phyloP scores from a whole-genome alignment of 768 basidiomycete genomes.

The Leccinellum luteum region DNA sequence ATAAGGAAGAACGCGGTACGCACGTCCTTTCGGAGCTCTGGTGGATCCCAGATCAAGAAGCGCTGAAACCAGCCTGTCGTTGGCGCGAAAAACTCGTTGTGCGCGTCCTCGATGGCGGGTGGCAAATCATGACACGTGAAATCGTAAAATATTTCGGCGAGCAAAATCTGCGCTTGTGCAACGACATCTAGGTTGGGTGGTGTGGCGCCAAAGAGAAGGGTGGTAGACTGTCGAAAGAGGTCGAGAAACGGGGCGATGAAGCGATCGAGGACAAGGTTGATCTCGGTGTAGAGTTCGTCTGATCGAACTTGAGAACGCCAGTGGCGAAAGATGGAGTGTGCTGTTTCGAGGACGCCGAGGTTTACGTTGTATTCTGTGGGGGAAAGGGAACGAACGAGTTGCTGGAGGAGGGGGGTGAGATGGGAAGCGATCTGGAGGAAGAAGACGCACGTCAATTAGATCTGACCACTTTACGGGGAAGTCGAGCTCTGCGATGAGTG shows the following conservation, averaged over 20 bases:
- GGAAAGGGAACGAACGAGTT: constrained; percentile 85
- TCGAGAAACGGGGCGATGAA: constrained; percentile 84
- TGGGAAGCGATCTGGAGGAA: constrained; percentile 1
- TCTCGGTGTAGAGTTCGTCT: constrained; percentile 82
- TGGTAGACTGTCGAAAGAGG: constrained; percentile 70
- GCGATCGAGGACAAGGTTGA: constrained; percentile 83
- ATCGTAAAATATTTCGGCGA: constrained; percentile 90
- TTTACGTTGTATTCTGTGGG: constrained; percentile 80
- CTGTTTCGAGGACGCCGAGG: constrained; percentile 87
- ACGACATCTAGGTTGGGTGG: constrained; percentile 46
- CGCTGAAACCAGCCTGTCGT: constrained; percentile 70
- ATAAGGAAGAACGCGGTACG: constrained; percentile 1
- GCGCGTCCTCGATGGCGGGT: constrained; percentile 87
- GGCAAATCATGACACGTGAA: constrained; percentile 95
- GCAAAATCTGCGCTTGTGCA: constrained; percentile 72
- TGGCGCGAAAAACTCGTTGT: constrained; percentile 77
- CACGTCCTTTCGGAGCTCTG: constrained; percentile 67
- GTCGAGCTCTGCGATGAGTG: constrained; percentile 87
- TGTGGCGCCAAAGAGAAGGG: constrained; percentile 44
- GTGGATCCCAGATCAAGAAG: constrained; percentile 79
- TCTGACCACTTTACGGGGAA: constrained; percentile 88
- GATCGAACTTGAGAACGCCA: constrained; percentile 92
- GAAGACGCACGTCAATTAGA: constrained; percentile 77
- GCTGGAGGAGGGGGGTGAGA: constrained; percentile 46
- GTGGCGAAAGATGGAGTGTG: constrained; percentile 91